Conservation (phyloP, 192 early-diverging fungal genomes). For the Coemansia aciculifera region DNA sequence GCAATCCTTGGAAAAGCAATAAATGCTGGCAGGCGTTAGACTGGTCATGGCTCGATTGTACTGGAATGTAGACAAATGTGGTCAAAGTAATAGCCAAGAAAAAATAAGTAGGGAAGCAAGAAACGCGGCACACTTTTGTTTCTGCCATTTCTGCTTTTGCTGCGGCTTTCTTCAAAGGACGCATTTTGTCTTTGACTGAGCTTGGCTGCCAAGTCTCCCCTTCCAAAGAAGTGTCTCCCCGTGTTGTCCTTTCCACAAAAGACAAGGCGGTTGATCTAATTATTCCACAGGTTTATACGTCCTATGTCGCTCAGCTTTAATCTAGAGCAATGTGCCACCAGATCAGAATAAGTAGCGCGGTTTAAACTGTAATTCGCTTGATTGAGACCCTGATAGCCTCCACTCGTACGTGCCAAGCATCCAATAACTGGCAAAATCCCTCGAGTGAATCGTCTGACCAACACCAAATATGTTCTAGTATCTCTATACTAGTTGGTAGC, state of each 20-base stretch:
- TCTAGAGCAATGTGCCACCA: no score
- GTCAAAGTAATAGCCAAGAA: not conserved
- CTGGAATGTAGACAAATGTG: not conserved
- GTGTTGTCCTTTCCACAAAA: not conserved
- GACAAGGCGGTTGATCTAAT: no score
- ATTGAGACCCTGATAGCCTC: no score
- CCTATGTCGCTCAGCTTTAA: no score
- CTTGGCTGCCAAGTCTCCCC: not conserved
- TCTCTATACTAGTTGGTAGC: no score
- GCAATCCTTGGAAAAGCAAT: conserved; percentile 16
- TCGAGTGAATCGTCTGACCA: no score
- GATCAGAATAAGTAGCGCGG: no score
- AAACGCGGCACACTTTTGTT: not conserved
- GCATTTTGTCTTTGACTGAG: not conserved
- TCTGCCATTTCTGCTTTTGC: not conserved
- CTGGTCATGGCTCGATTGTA: not conserved
- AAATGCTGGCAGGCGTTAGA: conserved; percentile 4
- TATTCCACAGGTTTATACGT: no score
- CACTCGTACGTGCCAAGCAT: no score
- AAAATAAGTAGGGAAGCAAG: not conserved
- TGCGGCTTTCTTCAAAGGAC: not conserved
- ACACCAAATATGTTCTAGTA: no score
- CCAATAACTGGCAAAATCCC: no score
- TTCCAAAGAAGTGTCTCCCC: not conserved
- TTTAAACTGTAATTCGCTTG: no score